Evolutionary conservation across 2,329 filamentous ascomycete genomes (phyloP).

Genomic region (Colletotrichum gloeosporioides): DNA sequence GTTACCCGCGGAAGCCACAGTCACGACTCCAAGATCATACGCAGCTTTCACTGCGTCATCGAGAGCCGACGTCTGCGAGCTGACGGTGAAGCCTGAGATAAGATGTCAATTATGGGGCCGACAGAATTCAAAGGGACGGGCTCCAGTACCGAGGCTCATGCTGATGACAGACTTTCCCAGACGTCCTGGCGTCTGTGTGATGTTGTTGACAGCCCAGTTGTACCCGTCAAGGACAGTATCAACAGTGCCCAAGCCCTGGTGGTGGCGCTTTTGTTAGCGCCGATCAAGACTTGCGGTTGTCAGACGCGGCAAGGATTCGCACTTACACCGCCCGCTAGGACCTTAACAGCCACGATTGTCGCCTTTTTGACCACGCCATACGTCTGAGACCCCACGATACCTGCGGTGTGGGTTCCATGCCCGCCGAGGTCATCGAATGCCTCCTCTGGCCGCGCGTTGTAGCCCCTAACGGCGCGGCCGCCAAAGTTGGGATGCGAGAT

Average conservation of each 20-base stretch:
- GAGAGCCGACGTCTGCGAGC: constrained; percentile 42
- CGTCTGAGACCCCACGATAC: constrained; percentile 38
- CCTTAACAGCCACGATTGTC: constrained; percentile 50
- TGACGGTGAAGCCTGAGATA: constrained; percentile 16
- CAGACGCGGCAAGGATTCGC: background rate
- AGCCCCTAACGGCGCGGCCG: constrained; percentile 28
- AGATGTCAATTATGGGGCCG: constrained; percentile 28
- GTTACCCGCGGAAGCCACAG: constrained; percentile 62
- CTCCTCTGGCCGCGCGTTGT: constrained; percentile 28
- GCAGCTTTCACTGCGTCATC: constrained; percentile 55
- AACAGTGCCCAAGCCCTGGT: constrained; percentile 19
- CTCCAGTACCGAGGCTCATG: constrained; percentile 42
- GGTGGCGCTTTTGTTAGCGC: constrained; percentile 31
- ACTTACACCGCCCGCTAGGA: constrained; percentile 31
- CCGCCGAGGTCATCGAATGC: constrained; percentile 41
- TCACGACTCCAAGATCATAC: constrained; percentile 50
- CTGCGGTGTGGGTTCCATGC: constrained; percentile 47
- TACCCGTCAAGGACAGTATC: constrained; percentile 34
- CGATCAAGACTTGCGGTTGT: background rate
- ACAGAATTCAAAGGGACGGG: background rate
- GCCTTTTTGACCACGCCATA: constrained; percentile 49
- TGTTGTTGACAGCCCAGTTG: constrained; percentile 40
- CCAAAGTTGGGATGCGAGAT: constrained; percentile 34
- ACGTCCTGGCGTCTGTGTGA: constrained; percentile 29
- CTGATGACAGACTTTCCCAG: constrained; percentile 43